phyloP scores from a whole-genome alignment of 371 early-diverging fungal species.

The Basidiobolus meristosporus region DNA sequence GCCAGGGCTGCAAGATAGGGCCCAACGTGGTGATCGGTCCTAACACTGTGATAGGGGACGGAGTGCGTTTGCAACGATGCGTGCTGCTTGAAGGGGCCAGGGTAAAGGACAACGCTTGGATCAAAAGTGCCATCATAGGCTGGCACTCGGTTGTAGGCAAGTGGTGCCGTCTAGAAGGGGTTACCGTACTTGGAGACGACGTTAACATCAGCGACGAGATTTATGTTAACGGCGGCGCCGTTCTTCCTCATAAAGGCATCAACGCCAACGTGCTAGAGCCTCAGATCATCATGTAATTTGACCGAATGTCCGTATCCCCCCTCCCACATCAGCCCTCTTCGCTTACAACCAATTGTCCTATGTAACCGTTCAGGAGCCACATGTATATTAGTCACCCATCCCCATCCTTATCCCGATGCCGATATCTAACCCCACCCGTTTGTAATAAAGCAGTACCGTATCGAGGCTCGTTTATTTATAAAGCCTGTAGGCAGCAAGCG shows the following conservation, averaged over 20 bases:
- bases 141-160: slow-evolving; percentile 89
- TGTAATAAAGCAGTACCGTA: too few relatives aligned
- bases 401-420: too few relatives aligned
- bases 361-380: too few relatives aligned
- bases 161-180: slow-evolving; percentile 88
- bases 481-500: too few relatives aligned
- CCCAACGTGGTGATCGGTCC: slow-evolving; percentile 91
- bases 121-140: slow-evolving; percentile 86
- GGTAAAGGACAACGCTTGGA: slow-evolving; percentile 80
- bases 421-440: too few relatives aligned
- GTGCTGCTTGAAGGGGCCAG: slow-evolving; percentile 75
- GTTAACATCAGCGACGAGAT: slow-evolving; percentile 81
- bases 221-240: slow-evolving; percentile 83
- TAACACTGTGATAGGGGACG: slow-evolving; percentile 82
- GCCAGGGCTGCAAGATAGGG: slow-evolving; percentile 85
- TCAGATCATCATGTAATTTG: slow-evolving; percentile 90
- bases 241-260: slow-evolving; percentile 86
- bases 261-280: slow-evolving; percentile 76
- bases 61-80: slow-evolving; percentile 80
- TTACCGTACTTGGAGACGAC: slow-evolving; percentile 87
- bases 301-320: too few relatives aligned
- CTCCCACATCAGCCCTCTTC: too few relatives aligned
- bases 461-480: too few relatives aligned
- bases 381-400: too few relatives aligned
- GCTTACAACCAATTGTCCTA: too few relatives aligned